Base-by-base conservation (phyloP, 2,329 filamentous ascomycete genomes). In the Epichloe baconii region DNA sequence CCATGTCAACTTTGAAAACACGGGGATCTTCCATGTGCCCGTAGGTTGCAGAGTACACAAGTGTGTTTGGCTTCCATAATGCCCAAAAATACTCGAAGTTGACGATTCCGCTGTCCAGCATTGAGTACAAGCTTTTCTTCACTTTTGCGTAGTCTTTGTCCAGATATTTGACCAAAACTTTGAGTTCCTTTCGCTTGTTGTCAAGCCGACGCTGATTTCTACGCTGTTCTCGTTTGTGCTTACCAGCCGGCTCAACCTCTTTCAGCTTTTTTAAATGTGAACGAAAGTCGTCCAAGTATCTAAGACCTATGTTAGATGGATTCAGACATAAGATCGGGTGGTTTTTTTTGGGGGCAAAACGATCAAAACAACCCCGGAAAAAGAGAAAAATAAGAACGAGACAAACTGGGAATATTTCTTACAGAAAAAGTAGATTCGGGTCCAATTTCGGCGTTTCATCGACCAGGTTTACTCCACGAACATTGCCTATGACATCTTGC, bases 11-110 rank as follows among this genome's bases (percentile, higher is more conserved):
- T 64, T 86, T 89, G 75, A 94, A 91, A 10, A 85, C 85, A 15
- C 87, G 79, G 2, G 88, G 86, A 59, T 93, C 83, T 40, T 91
- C 86, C 14, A 75, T 70, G 37, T 80, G 82, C 3, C 85, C 85
- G 55, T 95, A 95, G 0, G 86, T 91, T 0, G 80, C 79, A 0
- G 84, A 80, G 63, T 85, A 91, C 1, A 81, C 84, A 19, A 95
- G 78, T 0, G 86, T 88, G 59, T 88, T 86, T 0, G 89, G 89
- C 61, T 93, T 94, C 77, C 86, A 94, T 3, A 95, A 69, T 0
- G 88, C 88, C 89, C 89, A 95, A 1, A 94, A 71, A 2, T 94
- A 75, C 52, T 95, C 88, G 58, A 90, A 95, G 0, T 88, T 94
- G 63, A 95, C 94, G 44, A 88, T 81, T 8, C 88, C 87, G 35